Percentiles rank a stretch among this genome's conserved stretches.
Conservation (phyloP, 371 early-diverging fungal genomes). For the Batkoa obscura region DNA sequence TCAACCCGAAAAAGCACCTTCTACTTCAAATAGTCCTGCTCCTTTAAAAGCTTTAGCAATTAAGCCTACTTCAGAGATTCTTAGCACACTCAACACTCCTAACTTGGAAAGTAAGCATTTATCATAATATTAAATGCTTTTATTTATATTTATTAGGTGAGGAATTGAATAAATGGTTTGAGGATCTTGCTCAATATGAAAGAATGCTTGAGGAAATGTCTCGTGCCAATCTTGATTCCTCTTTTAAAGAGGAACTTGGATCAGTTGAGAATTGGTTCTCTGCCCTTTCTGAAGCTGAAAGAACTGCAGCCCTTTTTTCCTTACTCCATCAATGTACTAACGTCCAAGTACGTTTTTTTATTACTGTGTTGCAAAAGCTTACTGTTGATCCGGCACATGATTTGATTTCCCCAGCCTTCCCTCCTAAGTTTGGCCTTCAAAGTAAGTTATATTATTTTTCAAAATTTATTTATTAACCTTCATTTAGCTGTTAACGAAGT, state of each 20-base stretch:
- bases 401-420: slow-evolving; percentile 9
- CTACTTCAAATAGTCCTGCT: too few species aligned
- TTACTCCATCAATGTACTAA: slow-evolving; percentile 73
- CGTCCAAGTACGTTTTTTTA: slow-evolving; percentile 81
- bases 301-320: slow-evolving; percentile 76
- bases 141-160: slow-evolving; percentile 20
- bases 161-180: slow-evolving; percentile 80
- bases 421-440: background rate
- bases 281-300: slow-evolving; percentile 72
- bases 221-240: slow-evolving; percentile 68
- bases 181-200: slow-evolving; percentile 77
- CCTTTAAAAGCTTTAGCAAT: too few species aligned
- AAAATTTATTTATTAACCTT: background rate
- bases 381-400: background rate
- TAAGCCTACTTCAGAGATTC: too few species aligned
- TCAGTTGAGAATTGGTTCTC: slow-evolving; percentile 91
- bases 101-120: too few species aligned
- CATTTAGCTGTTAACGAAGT: background rate
- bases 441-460: background rate
- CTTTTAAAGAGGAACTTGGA: slow-evolving; percentile 79
- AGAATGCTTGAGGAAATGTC: slow-evolving; percentile 84
- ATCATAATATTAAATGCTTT: too few species aligned
- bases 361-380: slow-evolving; percentile 49
- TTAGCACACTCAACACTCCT: too few species aligned
- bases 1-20: too few species aligned